Base-by-base conservation (phyloP, 1,284 basidiomycete genomes). In the Laetiporus sulphureus region DNA sequence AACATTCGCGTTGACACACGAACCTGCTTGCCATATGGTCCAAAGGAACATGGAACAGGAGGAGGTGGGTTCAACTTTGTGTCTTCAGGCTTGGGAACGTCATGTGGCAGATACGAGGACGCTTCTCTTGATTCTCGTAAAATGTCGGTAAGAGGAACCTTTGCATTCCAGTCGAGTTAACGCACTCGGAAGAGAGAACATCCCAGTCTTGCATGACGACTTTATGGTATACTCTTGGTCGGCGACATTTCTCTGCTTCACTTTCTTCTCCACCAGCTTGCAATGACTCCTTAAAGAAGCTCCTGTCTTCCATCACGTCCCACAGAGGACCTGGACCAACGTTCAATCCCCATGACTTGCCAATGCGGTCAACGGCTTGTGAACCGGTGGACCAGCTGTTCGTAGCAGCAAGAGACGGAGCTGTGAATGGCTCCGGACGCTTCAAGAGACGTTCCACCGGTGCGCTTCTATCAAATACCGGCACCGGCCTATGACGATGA, bases 321-420 rank as follows among this genome's bases (percentile, higher is more conserved):
- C 83, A 87, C 4, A 83, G 53, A 4, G 84, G 84, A 0, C 87
- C 88, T 6, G 73, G 59, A 1, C 84, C 83, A 15, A 84, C 71
- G 52, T 84, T 85, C 52, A 74, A 76, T 0, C 80, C 77, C 77
- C 77, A 82, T 0, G 79, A 67, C 51, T 77, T 83, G 50, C 69
- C 75, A 11, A 81, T 60, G 20, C 73, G 66, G 23, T 70, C 69
- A 3, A 76, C 58, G 29, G 61, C 65, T 1, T 59, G 33, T 8
- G 25, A 13, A 36, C 63, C 64, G 34, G 67, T 60, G 1, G 70
- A 73, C 49, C 73, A 74, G 42, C 68, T 68, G 43, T 73, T 75
- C 13, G 68, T 68, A 21, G 55, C 39, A 18, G 53, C 38, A n/a
- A 54, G 54, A 15, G 43, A 41, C 15, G 55, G 48, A 6, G 47